phyloP scores from a whole-genome alignment of 768 basidiomycete genomes.

The Trametes maxima region DNA sequence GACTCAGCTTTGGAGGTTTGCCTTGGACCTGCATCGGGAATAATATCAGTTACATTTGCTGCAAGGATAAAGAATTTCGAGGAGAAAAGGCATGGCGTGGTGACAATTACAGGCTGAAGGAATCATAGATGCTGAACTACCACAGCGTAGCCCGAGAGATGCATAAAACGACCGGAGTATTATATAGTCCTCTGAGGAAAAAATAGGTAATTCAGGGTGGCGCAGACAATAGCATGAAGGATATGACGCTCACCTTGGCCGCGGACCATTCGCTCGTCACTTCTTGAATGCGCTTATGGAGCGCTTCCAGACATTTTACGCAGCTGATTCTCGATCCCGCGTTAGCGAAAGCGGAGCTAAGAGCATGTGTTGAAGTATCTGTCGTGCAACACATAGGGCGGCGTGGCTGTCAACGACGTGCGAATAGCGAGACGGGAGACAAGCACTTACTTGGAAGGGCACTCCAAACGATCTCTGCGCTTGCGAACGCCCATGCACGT shows the following conservation, averaged over 20 bases:
- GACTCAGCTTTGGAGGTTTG: too few relatives aligned
- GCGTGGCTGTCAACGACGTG: neutral
- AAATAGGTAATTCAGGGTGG: too few relatives aligned
- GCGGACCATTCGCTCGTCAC: neutral
- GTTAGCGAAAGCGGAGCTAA: neutral
- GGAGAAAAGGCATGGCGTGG: too few relatives aligned
- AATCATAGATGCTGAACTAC: too few relatives aligned
- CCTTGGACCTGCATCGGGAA: too few relatives aligned
- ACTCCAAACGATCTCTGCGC: constrained; percentile 4
- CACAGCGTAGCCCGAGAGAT: too few relatives aligned
- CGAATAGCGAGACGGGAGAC: neutral
- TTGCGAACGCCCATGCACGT: constrained; percentile 28
- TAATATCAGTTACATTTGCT: too few relatives aligned
- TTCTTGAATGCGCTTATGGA: neutral
- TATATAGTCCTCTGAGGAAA: neutral
- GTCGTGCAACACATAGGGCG: neutral
- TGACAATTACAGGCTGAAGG: too few relatives aligned
- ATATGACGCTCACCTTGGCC: neutral
- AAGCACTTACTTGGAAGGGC: neutral
- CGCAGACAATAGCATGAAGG: too few relatives aligned
- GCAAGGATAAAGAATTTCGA: too few relatives aligned
- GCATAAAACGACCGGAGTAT: too few relatives aligned
- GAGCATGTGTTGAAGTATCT: constrained; percentile 4
- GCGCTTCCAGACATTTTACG: neutral
- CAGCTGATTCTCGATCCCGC: neutral